These are phyloP conservation scores for Albatrellus ellisii DNA, from an alignment of 768 basidiomycete genomes.

Conservation along the genomic window DNA sequence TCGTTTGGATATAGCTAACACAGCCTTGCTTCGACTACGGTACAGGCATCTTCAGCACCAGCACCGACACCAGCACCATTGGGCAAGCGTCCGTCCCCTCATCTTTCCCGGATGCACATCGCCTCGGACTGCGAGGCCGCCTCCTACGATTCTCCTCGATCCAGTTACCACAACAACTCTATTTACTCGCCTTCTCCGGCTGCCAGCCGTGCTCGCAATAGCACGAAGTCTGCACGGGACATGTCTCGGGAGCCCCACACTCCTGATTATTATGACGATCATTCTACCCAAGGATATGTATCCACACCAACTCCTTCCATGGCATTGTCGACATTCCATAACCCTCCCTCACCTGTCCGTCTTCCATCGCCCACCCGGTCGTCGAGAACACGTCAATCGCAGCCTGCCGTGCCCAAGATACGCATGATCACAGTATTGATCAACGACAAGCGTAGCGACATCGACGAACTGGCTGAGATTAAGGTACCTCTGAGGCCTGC, in stretches of 20 bases:
- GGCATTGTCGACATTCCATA: not conserved
- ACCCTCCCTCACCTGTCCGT: not conserved
- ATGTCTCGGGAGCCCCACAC: not conserved
- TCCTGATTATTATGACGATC: not conserved
- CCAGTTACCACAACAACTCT: no score
- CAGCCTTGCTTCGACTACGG: not conserved
- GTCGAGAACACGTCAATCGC: not conserved
- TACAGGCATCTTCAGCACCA: not conserved
- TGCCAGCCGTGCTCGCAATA: not conserved
- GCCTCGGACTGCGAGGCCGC: no score
- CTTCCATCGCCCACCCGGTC: constrained; percentile 1
- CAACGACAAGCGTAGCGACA: constrained; percentile 42
- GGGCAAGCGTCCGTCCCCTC: no score
- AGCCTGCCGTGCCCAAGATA: constrained; percentile 9
- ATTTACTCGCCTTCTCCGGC: not conserved
- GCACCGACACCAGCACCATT: no score
- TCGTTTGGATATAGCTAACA: not conserved
- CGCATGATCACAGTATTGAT: constrained; percentile 59
- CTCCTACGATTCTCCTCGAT: no score
- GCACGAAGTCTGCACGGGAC: not conserved
- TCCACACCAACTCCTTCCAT: not conserved
- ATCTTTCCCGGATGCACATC: no score
- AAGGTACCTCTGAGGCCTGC: constrained; percentile 38
- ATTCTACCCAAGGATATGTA: no score
- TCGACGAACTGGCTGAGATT: constrained; percentile 52